These are phyloP conservation scores for Penstemon eatonii DNA, from an alignment of 257 asterid genomes.

Conservation along the genomic window DNA sequence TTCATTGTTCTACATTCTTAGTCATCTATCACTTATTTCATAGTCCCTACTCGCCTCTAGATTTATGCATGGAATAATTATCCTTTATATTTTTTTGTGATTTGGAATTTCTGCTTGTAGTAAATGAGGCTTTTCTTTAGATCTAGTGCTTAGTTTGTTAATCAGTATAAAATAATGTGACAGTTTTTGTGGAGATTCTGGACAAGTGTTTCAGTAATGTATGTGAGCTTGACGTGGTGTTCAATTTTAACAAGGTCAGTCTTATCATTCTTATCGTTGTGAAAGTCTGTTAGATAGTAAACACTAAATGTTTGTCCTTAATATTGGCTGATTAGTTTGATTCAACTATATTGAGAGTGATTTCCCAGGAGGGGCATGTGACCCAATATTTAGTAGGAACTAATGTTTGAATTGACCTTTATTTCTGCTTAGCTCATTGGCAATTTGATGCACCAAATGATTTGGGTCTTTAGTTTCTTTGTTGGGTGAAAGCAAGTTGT, in stretches of 20 bases:
- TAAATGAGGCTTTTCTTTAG: not conserved
- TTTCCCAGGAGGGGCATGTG: not conserved
- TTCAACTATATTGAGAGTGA: not conserved
- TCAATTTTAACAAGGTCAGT: constrained; percentile 86
- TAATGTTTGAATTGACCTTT: not conserved
- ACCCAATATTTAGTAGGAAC: not conserved
- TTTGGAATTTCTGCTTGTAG: not conserved
- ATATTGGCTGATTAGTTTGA: not conserved
- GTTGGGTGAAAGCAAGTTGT: not conserved
- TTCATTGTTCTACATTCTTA: not conserved
- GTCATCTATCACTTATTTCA: not conserved
- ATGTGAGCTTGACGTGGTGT: constrained; percentile 90
- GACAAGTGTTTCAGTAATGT: constrained; percentile 93
- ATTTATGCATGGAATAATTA: not conserved
- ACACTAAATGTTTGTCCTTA: not conserved
- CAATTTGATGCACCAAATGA: constrained; percentile 5
- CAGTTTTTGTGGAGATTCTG: constrained; percentile 94
- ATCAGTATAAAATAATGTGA: constrained; percentile 26
- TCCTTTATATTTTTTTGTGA: not conserved
- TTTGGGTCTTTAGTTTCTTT: not conserved
- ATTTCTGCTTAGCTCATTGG: constrained; percentile 11
- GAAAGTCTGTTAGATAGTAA: not conserved
- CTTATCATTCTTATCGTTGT: constrained; percentile 26
- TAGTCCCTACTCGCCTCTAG: not conserved
- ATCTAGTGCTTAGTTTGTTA: constrained; percentile 2